Conservation (phyloP, 2,329 filamentous ascomycete genomes). For the Arthroderma sp. region DNA sequence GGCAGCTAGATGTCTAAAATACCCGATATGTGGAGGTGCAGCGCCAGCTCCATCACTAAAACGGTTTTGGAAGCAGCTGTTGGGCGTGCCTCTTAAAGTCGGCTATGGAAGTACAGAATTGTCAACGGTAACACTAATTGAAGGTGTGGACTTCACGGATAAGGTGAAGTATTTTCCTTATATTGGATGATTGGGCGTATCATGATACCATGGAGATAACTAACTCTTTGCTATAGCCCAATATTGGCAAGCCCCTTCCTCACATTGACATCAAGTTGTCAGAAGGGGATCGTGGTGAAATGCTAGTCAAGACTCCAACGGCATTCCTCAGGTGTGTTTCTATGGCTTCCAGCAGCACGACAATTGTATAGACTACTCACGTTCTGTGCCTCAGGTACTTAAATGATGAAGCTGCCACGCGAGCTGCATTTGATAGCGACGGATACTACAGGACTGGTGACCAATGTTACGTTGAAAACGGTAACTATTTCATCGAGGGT, state of each 20-base stretch:
- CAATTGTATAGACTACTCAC: background rate
- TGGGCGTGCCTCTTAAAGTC: background rate
- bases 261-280: slow-evolving; percentile 6
- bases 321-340: slow-evolving; percentile 6
- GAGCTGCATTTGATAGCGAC: slow-evolving; percentile 9
- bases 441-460: slow-evolving; percentile 15
- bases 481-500: slow-evolving; percentile 12
- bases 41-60: background rate
- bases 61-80: slow-evolving; percentile 1
- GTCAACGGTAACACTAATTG: background rate
- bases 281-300: slow-evolving; percentile 7
- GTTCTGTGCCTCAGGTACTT: slow-evolving; percentile 4
- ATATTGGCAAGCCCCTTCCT: slow-evolving; percentile 5
- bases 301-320: slow-evolving; percentile 6
- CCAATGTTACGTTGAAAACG: slow-evolving; percentile 6
- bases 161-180: background rate
- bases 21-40: background rate
- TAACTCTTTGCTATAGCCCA: background rate
- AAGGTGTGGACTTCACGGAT: background rate
- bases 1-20: background rate
- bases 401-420: slow-evolving; percentile 3
- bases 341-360: background rate
- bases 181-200: background rate
- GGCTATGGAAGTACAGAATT: background rate
- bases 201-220: background rate